Base-by-base conservation (phyloP, 805 yeast species). In the Tetrapisispora arboricola region DNA sequence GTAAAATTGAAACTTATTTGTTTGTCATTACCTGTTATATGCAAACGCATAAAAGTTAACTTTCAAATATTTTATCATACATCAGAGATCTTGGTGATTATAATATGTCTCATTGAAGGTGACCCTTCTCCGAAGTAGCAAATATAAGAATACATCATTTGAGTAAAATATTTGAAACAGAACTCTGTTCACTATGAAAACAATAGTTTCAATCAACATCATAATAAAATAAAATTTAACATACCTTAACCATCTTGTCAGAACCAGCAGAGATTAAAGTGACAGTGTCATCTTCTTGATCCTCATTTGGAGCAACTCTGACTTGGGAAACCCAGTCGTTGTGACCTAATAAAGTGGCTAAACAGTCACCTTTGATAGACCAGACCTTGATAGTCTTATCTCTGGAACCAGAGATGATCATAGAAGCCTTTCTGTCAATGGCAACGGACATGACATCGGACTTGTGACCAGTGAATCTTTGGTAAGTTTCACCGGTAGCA, bases 51-150 rank as follows among this genome's bases (percentile, higher is more conserved):
- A 29, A 15, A 15, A 29, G 4, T 29, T 11, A 29, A 6, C n/a
- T 22, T 22, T 22, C 25, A 22, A 7, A 22, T 22, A 22, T 22
- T 22, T 15, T 25, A 39, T 9, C 3, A 36, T 36, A 33, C 62
- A 79, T 88, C 96, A 88, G 96, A 84, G 95, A 87, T 87, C 96
- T 85, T 87, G 96, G 96, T 87, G 96, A 82, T 78, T 72, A 72
- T 64, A 49, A 66, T 72, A 79, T 80, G 95, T 90, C 96, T 92
- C 98, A 90, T 86, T 78, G 92, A 66, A 63, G 70, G 51, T 63
- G 58, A 54, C 66, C 68, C 70, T 53, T 62, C 86, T 90, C 98
- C 76, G 96, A 90, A 90, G 98, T 90, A 90, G 98, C 98, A 90
- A 90, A 92, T 92, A 90, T 81, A 65, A 60, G 57, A 48, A 56